Evolutionary conservation across 345 rosid species (phyloP).

Genomic region (Bruguiera gymnorhiza): DNA sequence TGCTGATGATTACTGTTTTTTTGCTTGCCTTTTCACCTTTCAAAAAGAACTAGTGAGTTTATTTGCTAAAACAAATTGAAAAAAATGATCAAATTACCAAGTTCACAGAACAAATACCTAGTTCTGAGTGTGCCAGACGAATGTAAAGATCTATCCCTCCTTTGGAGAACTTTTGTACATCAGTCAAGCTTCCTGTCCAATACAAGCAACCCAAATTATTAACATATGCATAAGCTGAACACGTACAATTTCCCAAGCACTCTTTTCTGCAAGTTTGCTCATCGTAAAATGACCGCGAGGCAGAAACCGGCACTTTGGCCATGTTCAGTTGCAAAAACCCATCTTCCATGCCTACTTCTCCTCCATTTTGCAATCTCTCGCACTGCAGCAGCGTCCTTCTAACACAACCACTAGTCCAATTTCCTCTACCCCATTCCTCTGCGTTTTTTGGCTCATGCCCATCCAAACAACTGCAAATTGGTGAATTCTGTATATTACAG

Average conservation of each 20-base stretch:
- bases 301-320: constrained; percentile 41
- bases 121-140: constrained; percentile 14
- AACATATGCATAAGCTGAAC: constrained; percentile 19
- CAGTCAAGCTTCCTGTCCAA: constrained; percentile 15
- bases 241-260: constrained; percentile 46
- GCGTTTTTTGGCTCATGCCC: constrained; percentile 41
- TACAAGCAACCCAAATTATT: constrained; percentile 14
- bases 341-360: constrained; percentile 28
- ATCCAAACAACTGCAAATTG: constrained; percentile 49
- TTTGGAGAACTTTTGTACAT: constrained; percentile 7
- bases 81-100: not conserved
- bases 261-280: constrained; percentile 29
- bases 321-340: constrained; percentile 32
- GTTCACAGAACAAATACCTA: not conserved
- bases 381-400: constrained; percentile 33
- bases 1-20: not conserved
- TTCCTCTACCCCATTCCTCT: constrained; percentile 29
- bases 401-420: constrained; percentile 44
- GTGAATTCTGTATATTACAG: constrained; percentile 30
- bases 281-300: constrained; percentile 13
- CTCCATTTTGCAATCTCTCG: constrained; percentile 16
- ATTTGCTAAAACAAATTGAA: not conserved
- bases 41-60: not conserved
- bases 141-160: constrained; percentile 18
- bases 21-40: constrained; percentile 1